A percentile compares a stretch with the other conserved stretches of the same genome.
Evolutionary conservation across 768 basidiomycete species (phyloP).

Genomic region (Tricholoma bakamatsutake): DNA sequence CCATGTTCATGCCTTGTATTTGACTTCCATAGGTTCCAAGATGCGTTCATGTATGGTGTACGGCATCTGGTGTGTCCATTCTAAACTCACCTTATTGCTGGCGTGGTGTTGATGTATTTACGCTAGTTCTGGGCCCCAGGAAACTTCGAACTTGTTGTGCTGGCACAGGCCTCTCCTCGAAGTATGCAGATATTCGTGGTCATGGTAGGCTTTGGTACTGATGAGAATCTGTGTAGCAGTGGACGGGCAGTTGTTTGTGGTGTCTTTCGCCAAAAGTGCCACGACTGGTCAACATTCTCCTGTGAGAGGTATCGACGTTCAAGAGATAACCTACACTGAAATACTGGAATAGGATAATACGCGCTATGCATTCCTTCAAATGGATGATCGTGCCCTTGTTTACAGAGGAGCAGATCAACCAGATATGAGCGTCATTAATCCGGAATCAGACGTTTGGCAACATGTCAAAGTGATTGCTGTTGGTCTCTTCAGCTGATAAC

Average conservation of each 20-base stretch:
- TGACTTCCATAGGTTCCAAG: constrained; percentile 50
- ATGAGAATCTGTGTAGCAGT: constrained; percentile 30
- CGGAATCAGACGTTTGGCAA: constrained; percentile 97
- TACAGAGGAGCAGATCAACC: constrained; percentile 97
- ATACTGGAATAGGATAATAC: constrained; percentile 71
- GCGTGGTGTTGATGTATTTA: constrained; percentile 4
- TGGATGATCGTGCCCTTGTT: constrained; percentile 90
- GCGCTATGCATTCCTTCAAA: constrained; percentile 89
- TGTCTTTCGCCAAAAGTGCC: constrained; percentile 95
- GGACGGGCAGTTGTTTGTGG: constrained; percentile 71
- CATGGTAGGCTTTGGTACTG: not conserved
- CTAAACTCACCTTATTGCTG: not conserved
- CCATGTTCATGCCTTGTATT: not conserved
- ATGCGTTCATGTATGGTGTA: constrained; percentile 82
- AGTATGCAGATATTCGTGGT: constrained; percentile 32
- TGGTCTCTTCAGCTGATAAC: not conserved
- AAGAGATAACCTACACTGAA: not conserved
- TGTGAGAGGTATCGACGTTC: constrained; percentile 36
- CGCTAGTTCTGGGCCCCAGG: constrained; percentile 89
- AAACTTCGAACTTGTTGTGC: constrained; percentile 80
- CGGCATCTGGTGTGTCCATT: constrained; percentile 52
- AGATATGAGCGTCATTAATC: constrained; percentile 97
- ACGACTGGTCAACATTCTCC: constrained; percentile 89
- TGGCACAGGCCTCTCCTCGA: constrained; percentile 49
- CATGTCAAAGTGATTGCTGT: constrained; percentile 68